Evolutionary conservation across 495 filamentous ascomycete species (phyloP), one percentile per base, ranked within the genome.

Genomic region (Poronia punctata): DNA sequence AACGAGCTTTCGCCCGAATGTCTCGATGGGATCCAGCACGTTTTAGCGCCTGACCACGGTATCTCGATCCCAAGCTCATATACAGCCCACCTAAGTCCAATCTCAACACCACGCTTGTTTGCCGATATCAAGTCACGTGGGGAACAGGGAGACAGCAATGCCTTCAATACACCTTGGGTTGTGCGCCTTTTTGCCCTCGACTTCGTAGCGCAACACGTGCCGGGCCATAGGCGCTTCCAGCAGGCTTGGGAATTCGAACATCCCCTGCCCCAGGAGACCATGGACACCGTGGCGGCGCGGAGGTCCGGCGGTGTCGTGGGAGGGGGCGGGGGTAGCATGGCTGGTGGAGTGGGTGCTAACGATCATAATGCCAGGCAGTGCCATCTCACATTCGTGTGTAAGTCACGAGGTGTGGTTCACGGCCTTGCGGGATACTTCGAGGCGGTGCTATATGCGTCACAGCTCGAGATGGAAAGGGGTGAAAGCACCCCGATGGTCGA

Each of bases 361-460:
- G 78, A 87, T 30, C 93, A 99, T 62, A 97, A 99, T 59, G 67
- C 80, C 6, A 74, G 92, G 10, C 79, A 78, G 44, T 81, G 83
- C 19, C 78, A 78, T n/a, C 52, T 87, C 37, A 72, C 71, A 1
- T 96, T 94, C 60, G 78, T 78, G 8, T 77, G 76, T 36, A 71
- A 68, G 34, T 75, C 82, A 39, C 72, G 86, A 12, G 89, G 89
- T 30, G 83, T 90, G 3, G 83, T 89, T 38, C 88, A 99, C 60
- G 92, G 92, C 2, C 61, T 99, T 21, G 93, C 78, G 1, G 92
- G 93, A 0, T 99, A 95, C 54, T 99, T 99, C 57, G 92, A 99
- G 68, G 83, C 86, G 2, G 83, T 92, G 26, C 69, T 99, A 24
- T 99, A 96, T 52, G 67, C 67, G 35, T 36, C 42, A 26, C 21